Percentiles rank a stretch among this genome's conserved stretches.
Evolutionary conservation across 2,329 filamentous ascomycete genomes (phyloP).

Genomic region (Amylocarpus encephaloides): DNA sequence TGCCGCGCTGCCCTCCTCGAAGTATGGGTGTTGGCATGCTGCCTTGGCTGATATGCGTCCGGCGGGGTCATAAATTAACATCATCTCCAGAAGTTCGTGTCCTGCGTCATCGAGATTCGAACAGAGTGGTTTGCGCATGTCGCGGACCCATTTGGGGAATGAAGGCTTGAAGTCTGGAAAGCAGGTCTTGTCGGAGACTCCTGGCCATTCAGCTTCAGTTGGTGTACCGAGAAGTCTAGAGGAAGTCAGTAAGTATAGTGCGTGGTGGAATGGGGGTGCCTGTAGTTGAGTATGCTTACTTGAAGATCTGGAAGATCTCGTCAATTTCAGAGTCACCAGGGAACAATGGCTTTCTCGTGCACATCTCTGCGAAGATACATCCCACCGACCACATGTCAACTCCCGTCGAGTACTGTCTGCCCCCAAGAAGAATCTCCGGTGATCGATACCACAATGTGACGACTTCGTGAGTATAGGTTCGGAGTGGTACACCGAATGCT

Average conservation of each 20-base stretch:
- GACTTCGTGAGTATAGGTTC: constrained; percentile 92
- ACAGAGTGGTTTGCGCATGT: constrained; percentile 59
- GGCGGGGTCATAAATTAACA: constrained; percentile 84
- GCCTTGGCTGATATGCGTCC: constrained; percentile 85
- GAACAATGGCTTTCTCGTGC: constrained; percentile 86
- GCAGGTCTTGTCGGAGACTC: constrained; percentile 62
- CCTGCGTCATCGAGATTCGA: constrained; percentile 66
- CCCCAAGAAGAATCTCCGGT: constrained; percentile 84
- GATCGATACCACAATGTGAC: constrained; percentile 91
- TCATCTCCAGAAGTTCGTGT: constrained; percentile 58
- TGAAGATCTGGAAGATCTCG: constrained; percentile 93
- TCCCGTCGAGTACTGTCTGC: constrained; percentile 86
- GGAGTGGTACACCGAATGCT: constrained; percentile 83
- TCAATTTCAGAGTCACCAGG: constrained; percentile 90
- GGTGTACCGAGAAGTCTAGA: constrained; percentile 74
- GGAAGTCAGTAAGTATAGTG: constrained; percentile 18
- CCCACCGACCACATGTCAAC: constrained; percentile 96
- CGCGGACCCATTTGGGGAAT: constrained; percentile 84
- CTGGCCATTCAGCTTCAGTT: constrained; percentile 75
- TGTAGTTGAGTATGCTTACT: constrained; percentile 56
- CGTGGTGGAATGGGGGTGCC: not conserved
- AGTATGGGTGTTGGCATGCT: constrained; percentile 79
- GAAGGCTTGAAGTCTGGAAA: constrained; percentile 91
- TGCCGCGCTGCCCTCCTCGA: constrained; percentile 39
- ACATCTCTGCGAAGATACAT: constrained; percentile 96